A percentile compares a stretch with the other conserved stretches of the same genome.
Conservation (phyloP, 2,329 filamentous ascomycete genomes). For the Aureobasidium vineae region DNA sequence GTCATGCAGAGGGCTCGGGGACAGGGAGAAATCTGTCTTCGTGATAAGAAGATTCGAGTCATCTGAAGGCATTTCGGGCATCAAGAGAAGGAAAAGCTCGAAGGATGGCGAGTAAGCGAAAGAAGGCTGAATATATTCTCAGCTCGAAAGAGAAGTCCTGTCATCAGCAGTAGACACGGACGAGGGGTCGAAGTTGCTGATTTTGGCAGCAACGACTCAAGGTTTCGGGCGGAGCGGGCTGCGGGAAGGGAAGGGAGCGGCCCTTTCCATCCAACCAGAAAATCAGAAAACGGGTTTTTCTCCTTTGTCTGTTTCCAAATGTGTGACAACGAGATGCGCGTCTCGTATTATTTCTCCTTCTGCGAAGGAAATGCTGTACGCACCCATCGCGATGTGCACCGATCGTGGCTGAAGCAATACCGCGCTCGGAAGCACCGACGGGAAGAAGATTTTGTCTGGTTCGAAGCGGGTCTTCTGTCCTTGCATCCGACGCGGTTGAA, state of each 20-base stretch:
- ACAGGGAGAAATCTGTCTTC: background rate
- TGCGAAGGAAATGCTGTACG: background rate
- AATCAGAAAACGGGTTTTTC: background rate
- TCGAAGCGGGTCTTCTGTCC: constrained; percentile 6
- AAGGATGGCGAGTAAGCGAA: constrained; percentile 1
- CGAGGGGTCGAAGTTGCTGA: background rate
- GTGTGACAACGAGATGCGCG: background rate
- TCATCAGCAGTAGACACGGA: background rate
- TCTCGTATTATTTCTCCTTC: background rate
- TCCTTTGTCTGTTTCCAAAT: background rate
- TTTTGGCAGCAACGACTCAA: background rate
- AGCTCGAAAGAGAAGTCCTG: background rate
- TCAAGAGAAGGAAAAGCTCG: background rate
- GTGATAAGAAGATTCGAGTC: background rate
- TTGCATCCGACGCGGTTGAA: constrained; percentile 23
- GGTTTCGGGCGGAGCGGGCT: constrained; percentile 20
- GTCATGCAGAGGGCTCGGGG: constrained; percentile 5
- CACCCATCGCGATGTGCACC: background rate
- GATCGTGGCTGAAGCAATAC: constrained; percentile 4
- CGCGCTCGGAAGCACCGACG: background rate
- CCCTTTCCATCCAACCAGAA: constrained; percentile 16
- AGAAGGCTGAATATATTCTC: background rate
- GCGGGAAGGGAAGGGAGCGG: constrained; percentile 13
- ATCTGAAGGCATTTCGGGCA: constrained; percentile 2
- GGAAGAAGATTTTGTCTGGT: constrained; percentile 11